Conservation (phyloP, 2,329 filamentous ascomycete genomes). For the Botrytis medusae region DNA sequence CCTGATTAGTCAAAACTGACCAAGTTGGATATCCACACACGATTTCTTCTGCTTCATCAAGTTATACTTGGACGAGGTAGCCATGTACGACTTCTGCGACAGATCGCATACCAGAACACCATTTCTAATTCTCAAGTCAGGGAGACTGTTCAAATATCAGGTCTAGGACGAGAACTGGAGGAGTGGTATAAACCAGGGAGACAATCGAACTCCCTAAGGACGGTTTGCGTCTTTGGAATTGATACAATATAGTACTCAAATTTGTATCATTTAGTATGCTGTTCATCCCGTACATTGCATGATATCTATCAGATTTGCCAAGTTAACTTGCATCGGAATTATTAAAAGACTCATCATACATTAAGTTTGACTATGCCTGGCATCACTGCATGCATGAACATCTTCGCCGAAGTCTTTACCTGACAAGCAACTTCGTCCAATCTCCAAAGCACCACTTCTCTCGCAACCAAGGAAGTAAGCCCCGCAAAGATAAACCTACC, state of each 20-base stretch:
- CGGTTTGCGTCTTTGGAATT: background rate
- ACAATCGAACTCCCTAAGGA: background rate
- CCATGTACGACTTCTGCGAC: background rate
- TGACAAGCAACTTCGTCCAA: background rate
- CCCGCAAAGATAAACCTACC: background rate
- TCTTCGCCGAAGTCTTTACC: background rate
- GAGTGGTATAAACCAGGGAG: background rate
- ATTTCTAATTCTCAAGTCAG: background rate
- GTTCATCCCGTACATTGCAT: background rate
- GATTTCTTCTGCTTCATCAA: background rate
- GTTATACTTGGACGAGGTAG: background rate
- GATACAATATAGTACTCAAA: background rate
- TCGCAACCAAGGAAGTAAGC: background rate
- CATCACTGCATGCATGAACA: slow-evolving; percentile 2
- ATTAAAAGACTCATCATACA: background rate
- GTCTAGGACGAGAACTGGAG: background rate
- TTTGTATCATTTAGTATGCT: background rate
- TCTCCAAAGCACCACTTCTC: background rate
- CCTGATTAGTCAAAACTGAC: background rate
- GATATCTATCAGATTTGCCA: background rate
- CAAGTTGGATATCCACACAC: background rate
- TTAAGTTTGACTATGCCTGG: background rate
- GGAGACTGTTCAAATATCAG: background rate
- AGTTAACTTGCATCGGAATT: background rate
- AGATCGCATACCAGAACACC: background rate